phyloP scores from a whole-genome alignment of 2,329 filamentous ascomycete genomes.

The Dothiorella sarmentorum region DNA sequence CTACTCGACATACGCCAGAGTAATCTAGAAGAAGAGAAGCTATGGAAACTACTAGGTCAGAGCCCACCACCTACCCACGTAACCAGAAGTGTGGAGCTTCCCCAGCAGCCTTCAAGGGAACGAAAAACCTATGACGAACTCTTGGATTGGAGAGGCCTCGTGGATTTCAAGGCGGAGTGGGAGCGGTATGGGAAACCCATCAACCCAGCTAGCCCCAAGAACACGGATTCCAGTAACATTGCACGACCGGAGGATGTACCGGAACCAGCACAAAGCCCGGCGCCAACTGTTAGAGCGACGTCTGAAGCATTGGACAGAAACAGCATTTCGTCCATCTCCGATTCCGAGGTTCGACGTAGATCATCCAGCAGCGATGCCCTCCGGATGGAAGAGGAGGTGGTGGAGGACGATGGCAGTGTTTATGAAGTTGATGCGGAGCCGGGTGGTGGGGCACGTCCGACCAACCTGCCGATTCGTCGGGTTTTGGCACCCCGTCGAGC shows the following conservation, averaged over 20 bases:
- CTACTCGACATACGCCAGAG: constrained; percentile 46
- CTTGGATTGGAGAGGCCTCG: constrained; percentile 47
- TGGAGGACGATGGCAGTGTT: background rate
- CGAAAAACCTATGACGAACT: constrained; percentile 37
- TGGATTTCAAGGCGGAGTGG: constrained; percentile 50
- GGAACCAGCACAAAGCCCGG: background rate
- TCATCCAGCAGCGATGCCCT: too few species aligned
- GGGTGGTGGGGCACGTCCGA: background rate
- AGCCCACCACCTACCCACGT: constrained; percentile 23
- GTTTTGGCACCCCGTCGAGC: background rate
- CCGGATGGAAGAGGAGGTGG: background rate
- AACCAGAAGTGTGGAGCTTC: constrained; percentile 21
- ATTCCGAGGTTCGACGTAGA: too few species aligned
- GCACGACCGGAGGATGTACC: background rate
- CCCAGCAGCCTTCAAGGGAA: constrained; percentile 26
- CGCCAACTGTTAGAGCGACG: background rate
- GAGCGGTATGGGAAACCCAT: constrained; percentile 35
- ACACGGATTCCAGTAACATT: background rate
- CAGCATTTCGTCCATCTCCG: background rate
- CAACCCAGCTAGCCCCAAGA: background rate
- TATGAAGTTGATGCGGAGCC: background rate
- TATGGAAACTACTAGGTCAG: constrained; percentile 45
- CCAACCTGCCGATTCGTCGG: background rate
- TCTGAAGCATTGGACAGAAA: too few species aligned
- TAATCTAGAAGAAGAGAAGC: constrained; percentile 42